A percentile compares a stretch with the other conserved stretches of the same genome.
These are phyloP conservation scores for Erysimum cheiranthoides DNA, from an alignment of 345 rosid species.

Conservation along the genomic window DNA sequence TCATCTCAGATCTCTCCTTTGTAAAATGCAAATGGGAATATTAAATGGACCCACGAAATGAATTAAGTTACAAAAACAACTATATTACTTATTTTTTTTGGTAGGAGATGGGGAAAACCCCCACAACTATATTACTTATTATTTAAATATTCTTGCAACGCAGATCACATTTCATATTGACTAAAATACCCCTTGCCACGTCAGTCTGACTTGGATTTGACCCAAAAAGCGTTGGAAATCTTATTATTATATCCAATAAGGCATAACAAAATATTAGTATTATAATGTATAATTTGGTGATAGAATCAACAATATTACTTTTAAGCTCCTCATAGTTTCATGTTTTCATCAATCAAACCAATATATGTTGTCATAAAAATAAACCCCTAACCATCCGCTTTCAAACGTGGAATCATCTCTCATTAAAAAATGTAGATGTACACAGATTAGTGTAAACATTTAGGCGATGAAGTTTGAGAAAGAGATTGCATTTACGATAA, in stretches of 20 bases:
- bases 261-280: not conserved
- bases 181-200: slow-evolving; percentile 32
- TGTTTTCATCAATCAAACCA: not conserved
- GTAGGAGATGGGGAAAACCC: too few relatives aligned
- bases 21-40: slow-evolving; percentile 25
- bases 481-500: not conserved
- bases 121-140: slow-evolving; percentile 12
- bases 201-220: slow-evolving; percentile 45
- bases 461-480: not conserved
- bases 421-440: not conserved
- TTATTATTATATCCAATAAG: slow-evolving; percentile 29
- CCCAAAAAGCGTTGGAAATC: slow-evolving; percentile 30
- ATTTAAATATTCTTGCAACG: not conserved
- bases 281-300: slow-evolving; percentile 14
- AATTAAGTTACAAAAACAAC: slow-evolving; percentile 16
- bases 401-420: not conserved
- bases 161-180: slow-evolving; percentile 8
- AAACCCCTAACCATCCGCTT: not conserved
- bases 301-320: slow-evolving; percentile 10
- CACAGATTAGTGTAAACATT: not conserved
- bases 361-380: not conserved
- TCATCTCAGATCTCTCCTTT: slow-evolving; percentile 19
- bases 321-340: not conserved
- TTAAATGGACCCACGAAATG: slow-evolving; percentile 36
- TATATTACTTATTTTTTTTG: slow-evolving; percentile 8